Base-by-base conservation (phyloP, 2,329 filamentous ascomycete species). In the Fusarium drepaniforme region DNA sequence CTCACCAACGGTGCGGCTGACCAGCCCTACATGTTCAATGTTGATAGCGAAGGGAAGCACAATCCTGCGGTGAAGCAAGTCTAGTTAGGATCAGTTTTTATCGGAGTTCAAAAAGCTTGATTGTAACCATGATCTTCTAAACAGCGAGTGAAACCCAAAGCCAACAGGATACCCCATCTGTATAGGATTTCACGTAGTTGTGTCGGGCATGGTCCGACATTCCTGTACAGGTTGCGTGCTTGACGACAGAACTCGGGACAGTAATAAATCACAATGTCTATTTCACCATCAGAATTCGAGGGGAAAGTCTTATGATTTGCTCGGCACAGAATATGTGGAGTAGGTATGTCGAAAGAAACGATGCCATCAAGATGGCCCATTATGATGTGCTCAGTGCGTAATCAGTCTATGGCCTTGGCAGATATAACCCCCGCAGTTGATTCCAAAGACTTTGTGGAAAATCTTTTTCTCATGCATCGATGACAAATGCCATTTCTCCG, bases 21-120 rank as follows among this genome's bases (percentile, higher is more conserved):
- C 9, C 21, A 57, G 51, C 63, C 62, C 6, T 57, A 66, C 44
- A 70, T 70, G 67, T 70, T 70, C 33, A 66, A 70, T 49, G 67
- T 70, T 35, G 63, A 70, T 49, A n/a, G 44, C 13, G 44, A 70
- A 23, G 67, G 67, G 11, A 66, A 70, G 16, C 67, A 68, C 30
- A 66, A 68, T 33, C 53, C 61, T 7, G 33, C 35, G 6, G 62
- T 68, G 18, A 68, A 68, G 30, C 61, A 68, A 35, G 67, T 68
- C 21, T 67, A 57, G 23, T 53, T 11, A 12, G 15, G 5, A 49
- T 9, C 23, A 49, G 5, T 51, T 5, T 16, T 28, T 28, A 16
- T 15, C 42, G 5, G 42, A 15, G 13, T 13, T 16, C 21, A 23
- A 46, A 23, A 46, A 23, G 13, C 21, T 23, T 46, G 42, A 46